Base-by-base conservation (phyloP, 2,329 filamentous ascomycete species). In the Colletotrichum lupini region DNA sequence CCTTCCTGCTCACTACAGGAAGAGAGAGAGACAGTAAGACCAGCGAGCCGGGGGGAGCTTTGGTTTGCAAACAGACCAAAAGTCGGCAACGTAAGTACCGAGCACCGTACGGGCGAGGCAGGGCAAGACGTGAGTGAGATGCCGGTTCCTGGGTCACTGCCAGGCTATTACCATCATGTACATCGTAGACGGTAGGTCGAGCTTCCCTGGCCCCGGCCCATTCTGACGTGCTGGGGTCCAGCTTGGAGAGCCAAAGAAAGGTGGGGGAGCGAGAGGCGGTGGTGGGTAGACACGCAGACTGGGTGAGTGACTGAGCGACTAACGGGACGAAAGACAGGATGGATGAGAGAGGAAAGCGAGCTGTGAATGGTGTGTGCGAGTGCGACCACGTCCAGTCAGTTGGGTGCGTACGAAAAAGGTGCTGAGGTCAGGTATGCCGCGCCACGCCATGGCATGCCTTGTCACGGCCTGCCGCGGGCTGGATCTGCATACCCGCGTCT, bases 391-490 rank as follows among this genome's bases (percentile, higher is more conserved):
- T 42, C 37, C 14, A 35, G 37, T 19, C 7, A 7, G 28, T 16
- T 22, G 55, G n/a, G 24, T 22, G n/a, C 12, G 60, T 52, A 63
- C 22, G 35, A 28, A 59, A 37, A 68, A 42, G 55, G 30, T 70
- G 67, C 37, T 68, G 56, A 67, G 65, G 65, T 30, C 57, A 72
- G 69, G 69, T 22, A 72, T 72, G 53, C 69, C 65, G 69, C 65
- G 65, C 69, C 65, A 72, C 69, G 55, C 69, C 53, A 68, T 35
- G 53, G 53, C 22, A 68, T 24, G 53, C 22, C 24, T 24, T 73
- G 70, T 49, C 46, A 53, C 70, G 55, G 67, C 60, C 60, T 65
- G 60, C 70, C 60, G 66, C 55, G 22, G 66, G 53, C 35, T 58
- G 58, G 57, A 22, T 46, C 59, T 73, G 67, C 70, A 73, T 70